phyloP scores from a whole-genome alignment of 768 basidiomycete species.

The Hemileccinum rubropunctum region DNA sequence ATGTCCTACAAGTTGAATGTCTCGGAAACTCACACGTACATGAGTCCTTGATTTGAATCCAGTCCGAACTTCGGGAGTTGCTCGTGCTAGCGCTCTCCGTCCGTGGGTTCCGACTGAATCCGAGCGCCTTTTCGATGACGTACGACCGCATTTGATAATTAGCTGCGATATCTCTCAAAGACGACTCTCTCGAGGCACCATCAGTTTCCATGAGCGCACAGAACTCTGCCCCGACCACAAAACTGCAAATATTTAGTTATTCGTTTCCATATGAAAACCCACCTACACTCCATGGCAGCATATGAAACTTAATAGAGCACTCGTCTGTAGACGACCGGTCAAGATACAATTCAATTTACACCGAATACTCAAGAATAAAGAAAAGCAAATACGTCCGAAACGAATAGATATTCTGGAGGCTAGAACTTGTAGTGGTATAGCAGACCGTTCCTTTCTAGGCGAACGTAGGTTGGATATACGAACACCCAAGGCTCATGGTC shows the following conservation, averaged over 20 bases:
- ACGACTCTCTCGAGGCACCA: neutral
- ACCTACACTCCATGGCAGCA: too few relatives aligned
- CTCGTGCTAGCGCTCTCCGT: too few relatives aligned
- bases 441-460: neutral
- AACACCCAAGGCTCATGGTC: slow-evolving; percentile 12
- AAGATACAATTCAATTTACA: neutral
- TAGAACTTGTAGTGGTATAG: too few relatives aligned
- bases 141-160: too few relatives aligned
- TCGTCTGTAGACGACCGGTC: neutral
- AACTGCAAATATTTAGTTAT: neutral
- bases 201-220: neutral
- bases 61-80: too few relatives aligned
- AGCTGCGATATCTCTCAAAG: too few relatives aligned
- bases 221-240: neutral
- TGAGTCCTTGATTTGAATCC: too few relatives aligned
- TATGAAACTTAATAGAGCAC: neutral
- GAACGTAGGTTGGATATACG: slow-evolving; percentile 3
- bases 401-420: neutral
- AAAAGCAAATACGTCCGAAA: neutral
- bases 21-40: too few relatives aligned
- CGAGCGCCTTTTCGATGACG: too few relatives aligned
- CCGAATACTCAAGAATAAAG: neutral
- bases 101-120: too few relatives aligned
- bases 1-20: too few relatives aligned
- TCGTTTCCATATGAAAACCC: neutral